These are phyloP conservation scores for Paspalum vaginatum DNA, from an alignment of 176 grass and related monocot species.

Conservation along the genomic window DNA sequence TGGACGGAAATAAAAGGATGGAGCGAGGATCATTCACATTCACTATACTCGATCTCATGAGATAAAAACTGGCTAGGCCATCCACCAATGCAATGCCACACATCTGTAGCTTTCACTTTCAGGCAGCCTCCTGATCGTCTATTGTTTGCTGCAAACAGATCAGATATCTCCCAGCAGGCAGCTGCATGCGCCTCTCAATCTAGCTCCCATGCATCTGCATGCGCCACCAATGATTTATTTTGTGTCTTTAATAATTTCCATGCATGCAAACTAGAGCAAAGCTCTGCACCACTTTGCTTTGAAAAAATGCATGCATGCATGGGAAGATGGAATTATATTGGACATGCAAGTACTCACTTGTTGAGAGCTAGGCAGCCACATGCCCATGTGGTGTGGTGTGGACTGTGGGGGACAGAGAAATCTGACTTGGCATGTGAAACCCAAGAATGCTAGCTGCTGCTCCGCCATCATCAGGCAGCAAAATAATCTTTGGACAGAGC, in stretches of 20 bases:
- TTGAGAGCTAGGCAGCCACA: conserved; percentile 29
- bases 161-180: too few species aligned
- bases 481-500: not conserved
- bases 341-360: not conserved
- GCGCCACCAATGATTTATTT: too few species aligned
- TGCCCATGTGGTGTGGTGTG: not conserved
- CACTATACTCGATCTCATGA: too few species aligned
- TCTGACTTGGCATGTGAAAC: conserved; percentile 30
- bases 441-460: conserved; percentile 1
- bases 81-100: too few species aligned
- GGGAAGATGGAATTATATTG: conserved; percentile 14
- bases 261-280: not conserved
- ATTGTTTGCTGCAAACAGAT: too few species aligned
- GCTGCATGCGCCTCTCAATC: too few species aligned
- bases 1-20: not conserved
- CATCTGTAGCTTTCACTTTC: too few species aligned
- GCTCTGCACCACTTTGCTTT: not conserved
- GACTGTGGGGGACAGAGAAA: conserved; percentile 27
- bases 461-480: not conserved
- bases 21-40: too few species aligned
- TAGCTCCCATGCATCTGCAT: too few species aligned
- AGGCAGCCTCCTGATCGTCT: too few species aligned
- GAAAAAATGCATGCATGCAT: not conserved
- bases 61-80: too few species aligned
- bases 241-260: too few species aligned